phyloP scores from a whole-genome alignment of 140 eudicot genomes.

The Stevia rebaudiana region DNA sequence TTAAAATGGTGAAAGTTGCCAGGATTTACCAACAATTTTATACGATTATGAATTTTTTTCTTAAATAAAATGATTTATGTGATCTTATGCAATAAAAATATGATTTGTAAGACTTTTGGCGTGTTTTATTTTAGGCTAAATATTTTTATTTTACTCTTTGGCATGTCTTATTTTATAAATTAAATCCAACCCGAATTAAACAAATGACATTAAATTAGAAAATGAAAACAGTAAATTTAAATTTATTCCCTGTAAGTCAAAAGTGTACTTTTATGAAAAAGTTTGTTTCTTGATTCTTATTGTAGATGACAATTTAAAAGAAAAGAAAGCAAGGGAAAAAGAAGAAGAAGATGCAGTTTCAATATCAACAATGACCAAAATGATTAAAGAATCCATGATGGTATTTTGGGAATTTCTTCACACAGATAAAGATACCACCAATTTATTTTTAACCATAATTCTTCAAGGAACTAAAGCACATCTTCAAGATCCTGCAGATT shows the following conservation, averaged over 20 bases:
- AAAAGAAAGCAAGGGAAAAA: conserved; percentile 39
- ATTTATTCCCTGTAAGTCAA: background rate
- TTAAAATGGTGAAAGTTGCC: background rate
- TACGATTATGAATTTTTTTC: background rate
- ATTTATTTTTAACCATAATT: conserved; percentile 33
- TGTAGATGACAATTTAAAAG: conserved; percentile 63
- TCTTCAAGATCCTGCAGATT: conserved; percentile 42
- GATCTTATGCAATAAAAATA: too few species aligned
- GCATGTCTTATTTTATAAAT: too few species aligned
- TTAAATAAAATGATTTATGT: background rate
- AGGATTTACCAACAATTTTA: background rate
- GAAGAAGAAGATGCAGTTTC: conserved; percentile 47
- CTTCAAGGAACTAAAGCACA: conserved; percentile 35
- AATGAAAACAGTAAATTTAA: background rate
- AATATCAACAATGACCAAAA: conserved; percentile 39
- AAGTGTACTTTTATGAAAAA: background rate
- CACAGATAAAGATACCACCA: conserved; percentile 54
- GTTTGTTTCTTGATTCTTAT: background rate
- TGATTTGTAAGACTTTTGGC: too few species aligned
- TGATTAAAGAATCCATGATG: conserved; percentile 55
- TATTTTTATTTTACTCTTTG: too few species aligned
- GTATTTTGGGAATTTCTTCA: conserved; percentile 64
- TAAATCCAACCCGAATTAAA: too few species aligned
- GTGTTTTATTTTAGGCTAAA: too few species aligned
- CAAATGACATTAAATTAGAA: too few species aligned